phyloP scores from a whole-genome alignment of 2,329 filamentous ascomycete species.

The Akanthomyces lecanii region DNA sequence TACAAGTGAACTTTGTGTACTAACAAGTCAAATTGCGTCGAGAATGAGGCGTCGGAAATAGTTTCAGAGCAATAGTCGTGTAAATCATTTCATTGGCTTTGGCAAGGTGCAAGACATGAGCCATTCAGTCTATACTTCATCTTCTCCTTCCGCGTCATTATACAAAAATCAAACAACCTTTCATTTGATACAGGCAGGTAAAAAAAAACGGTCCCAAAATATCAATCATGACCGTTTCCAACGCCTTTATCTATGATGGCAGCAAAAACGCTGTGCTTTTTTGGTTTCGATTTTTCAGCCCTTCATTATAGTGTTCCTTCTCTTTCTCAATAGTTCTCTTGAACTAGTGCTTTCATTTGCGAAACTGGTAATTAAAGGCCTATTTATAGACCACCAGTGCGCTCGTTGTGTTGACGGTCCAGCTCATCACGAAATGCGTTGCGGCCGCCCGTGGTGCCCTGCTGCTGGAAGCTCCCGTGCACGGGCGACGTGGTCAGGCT shows the following conservation, averaged over 20 bases:
- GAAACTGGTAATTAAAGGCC: neutral
- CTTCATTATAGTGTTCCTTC: neutral
- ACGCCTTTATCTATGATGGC: conserved; percentile 6
- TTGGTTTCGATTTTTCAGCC: neutral
- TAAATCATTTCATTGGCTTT: neutral
- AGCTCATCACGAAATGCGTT: conserved; percentile 51
- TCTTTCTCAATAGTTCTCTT: neutral
- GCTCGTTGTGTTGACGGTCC: conserved; percentile 41
- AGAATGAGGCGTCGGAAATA: no score
- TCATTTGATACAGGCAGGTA: conserved; percentile 4
- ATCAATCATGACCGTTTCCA: conserved; percentile 7
- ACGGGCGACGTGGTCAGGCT: conserved; percentile 47
- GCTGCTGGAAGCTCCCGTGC: conserved; percentile 38
- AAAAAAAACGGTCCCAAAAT: neutral
- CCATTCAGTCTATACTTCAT: neutral
- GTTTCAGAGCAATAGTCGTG: no score
- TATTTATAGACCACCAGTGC: conserved; percentile 20
- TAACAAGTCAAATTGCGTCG: no score
- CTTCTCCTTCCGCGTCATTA: neutral
- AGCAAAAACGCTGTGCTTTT: neutral
- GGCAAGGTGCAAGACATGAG: neutral
- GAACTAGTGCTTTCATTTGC: neutral
- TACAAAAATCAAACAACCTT: neutral
- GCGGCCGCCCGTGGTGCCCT: conserved; percentile 29
- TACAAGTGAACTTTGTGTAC: no score